These are phyloP conservation scores for Escovopsis sp. DNA, from an alignment of 2,329 filamentous ascomycete species.

Conservation along the genomic window DNA sequence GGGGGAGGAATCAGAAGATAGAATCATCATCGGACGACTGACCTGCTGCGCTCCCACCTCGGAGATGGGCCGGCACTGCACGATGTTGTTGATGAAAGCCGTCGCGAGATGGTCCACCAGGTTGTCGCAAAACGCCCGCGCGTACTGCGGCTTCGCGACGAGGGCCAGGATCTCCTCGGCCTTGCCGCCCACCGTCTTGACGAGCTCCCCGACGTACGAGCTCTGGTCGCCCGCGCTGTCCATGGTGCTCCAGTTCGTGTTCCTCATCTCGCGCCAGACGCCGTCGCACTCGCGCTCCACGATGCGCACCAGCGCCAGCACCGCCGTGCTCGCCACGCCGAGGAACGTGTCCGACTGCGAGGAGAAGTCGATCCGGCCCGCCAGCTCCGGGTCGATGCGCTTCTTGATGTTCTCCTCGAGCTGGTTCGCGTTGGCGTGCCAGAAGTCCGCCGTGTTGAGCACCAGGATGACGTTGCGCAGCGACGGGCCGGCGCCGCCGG, in stretches of 20 bases:
- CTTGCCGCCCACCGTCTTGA: conserved; percentile 56
- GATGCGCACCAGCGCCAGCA: conserved; percentile 69
- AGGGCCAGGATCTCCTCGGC: conserved; percentile 61
- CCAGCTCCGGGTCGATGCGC: conserved; percentile 68
- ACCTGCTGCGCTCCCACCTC: conserved; percentile 90
- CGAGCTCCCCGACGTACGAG: conserved; percentile 72
- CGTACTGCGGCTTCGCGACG: conserved; percentile 84
- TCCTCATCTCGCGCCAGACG: conserved; percentile 93
- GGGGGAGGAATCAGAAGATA: no score
- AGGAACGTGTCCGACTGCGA: conserved; percentile 92
- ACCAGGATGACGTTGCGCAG: conserved; percentile 73
- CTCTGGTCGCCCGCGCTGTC: conserved; percentile 90
- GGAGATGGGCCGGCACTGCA: conserved; percentile 78
- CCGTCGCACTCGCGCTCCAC: conserved; percentile 74
- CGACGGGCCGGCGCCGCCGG: conserved; percentile 34
- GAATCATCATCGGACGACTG: conserved; percentile 10
- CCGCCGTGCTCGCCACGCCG: conserved; percentile 78
- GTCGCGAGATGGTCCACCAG: conserved; percentile 77
- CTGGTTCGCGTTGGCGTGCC: conserved; percentile 83
- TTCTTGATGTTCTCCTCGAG: conserved; percentile 90
- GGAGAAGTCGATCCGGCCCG: conserved; percentile 68
- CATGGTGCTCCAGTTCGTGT: conserved; percentile 88
- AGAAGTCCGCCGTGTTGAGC: conserved; percentile 94
- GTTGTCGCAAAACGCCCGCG: conserved; percentile 87
- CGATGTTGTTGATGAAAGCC: conserved; percentile 68